A percentile compares a stretch with the other conserved stretches of the same genome.
Evolutionary conservation across 345 rosid genomes (phyloP).

Genomic region (Camelina neglecta): DNA sequence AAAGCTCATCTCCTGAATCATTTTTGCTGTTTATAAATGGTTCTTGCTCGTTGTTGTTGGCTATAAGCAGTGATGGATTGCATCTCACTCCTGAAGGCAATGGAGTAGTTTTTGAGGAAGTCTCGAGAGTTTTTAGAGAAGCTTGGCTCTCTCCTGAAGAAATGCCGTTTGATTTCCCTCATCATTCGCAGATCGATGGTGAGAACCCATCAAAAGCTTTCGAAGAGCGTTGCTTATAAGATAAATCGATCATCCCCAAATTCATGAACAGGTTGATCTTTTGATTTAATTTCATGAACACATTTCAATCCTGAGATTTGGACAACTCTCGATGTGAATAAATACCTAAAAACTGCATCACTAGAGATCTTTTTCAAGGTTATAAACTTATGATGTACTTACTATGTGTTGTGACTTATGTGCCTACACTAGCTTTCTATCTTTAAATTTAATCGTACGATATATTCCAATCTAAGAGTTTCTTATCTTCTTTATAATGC

Average conservation of each 20-base stretch:
- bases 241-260: not conserved
- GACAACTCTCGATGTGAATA: not conserved
- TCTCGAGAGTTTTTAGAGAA: conserved; percentile 58
- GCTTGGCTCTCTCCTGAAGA: conserved; percentile 74
- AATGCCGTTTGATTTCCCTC: conserved; percentile 89
- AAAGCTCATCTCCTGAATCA: not conserved
- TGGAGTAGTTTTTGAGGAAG: conserved; percentile 66
- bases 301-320: not conserved
- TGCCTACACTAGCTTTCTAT: not conserved
- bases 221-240: conserved; percentile 49
- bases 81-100: conserved; percentile 86
- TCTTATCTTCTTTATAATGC: not conserved
- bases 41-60: conserved; percentile 30
- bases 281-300: not conserved
- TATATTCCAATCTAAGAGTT: not conserved
- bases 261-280: not conserved
- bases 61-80: conserved; percentile 72
- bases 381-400: not conserved
- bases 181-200: conserved; percentile 66
- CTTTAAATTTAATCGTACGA: not conserved
- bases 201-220: conserved; percentile 74
- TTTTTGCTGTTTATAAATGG: conserved; percentile 14
- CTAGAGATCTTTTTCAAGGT: not conserved
- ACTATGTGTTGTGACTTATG: not conserved
- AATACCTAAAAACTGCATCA: not conserved